Evolutionary conservation across 345 rosid species (phyloP).

Genomic region (Eucalyptus sp.): DNA sequence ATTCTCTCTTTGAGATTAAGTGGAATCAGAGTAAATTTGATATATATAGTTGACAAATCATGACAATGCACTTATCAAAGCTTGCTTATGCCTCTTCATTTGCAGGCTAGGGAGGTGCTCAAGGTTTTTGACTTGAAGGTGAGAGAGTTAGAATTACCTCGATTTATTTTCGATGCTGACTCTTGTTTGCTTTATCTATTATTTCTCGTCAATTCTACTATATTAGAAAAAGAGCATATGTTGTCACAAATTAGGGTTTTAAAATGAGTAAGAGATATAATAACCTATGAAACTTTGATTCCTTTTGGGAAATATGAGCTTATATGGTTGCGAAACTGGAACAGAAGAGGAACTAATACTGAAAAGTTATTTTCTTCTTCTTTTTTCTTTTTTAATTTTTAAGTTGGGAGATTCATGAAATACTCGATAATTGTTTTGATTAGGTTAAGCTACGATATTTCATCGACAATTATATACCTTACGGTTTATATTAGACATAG

Average conservation of each 20-base stretch:
- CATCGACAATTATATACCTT: background rate
- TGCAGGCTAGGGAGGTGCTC: conserved; percentile 27
- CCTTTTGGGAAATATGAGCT: background rate
- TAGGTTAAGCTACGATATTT: background rate
- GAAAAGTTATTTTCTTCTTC: background rate
- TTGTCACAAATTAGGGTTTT: background rate
- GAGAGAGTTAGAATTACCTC: background rate
- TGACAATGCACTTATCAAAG: background rate
- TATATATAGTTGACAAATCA: background rate
- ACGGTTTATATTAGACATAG: background rate
- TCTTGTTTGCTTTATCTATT: background rate
- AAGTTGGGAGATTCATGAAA: background rate
- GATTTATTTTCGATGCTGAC: background rate
- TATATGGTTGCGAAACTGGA: background rate
- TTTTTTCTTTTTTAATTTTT: background rate
- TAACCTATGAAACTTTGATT: background rate
- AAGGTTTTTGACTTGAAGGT: conserved; percentile 35
- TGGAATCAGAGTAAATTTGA: background rate
- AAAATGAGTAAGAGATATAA: background rate
- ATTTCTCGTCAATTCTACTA: background rate
- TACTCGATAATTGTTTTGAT: background rate
- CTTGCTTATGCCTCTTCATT: background rate
- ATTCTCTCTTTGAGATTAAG: background rate
- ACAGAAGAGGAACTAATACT: background rate
- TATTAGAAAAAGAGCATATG: background rate